phyloP scores from a whole-genome alignment of 345 rosid genomes.

The Eucalyptus sp. region DNA sequence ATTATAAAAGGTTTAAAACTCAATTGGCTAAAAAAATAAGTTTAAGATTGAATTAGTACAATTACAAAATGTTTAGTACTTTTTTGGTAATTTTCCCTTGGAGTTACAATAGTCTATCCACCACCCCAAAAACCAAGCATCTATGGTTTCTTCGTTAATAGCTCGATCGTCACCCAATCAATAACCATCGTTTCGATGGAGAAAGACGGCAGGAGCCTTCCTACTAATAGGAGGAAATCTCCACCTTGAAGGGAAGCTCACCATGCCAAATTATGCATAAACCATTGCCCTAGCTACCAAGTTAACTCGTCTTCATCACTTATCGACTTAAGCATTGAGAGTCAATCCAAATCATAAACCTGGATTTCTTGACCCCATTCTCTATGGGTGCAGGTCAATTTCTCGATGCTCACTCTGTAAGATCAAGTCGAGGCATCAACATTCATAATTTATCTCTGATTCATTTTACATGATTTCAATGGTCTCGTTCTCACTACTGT shows the following conservation, averaged over 20 bases:
- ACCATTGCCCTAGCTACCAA: background rate
- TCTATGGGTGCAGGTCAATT: background rate
- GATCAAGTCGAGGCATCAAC: too few relatives aligned
- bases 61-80: too few relatives aligned
- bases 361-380: background rate
- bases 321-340: background rate
- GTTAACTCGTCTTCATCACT: background rate
- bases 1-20: too few relatives aligned
- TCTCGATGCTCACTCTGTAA: background rate
- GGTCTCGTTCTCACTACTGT: background rate
- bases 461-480: too few relatives aligned
- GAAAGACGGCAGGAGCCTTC: background rate
- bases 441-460: too few relatives aligned
- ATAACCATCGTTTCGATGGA: rapidly evolving
- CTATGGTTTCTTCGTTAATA: background rate
- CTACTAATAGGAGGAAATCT: background rate
- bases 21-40: too few relatives aligned
- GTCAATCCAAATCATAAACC: background rate
- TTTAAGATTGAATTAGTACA: rapidly evolving
- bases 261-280: background rate
- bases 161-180: background rate
- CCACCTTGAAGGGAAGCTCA: background rate
- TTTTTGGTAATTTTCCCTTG: too few relatives aligned
- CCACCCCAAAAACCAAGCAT: background rate
- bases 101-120: background rate